Conservation (phyloP, 108 stramenopile genomes). For the Fragilaria crotonensis region DNA sequence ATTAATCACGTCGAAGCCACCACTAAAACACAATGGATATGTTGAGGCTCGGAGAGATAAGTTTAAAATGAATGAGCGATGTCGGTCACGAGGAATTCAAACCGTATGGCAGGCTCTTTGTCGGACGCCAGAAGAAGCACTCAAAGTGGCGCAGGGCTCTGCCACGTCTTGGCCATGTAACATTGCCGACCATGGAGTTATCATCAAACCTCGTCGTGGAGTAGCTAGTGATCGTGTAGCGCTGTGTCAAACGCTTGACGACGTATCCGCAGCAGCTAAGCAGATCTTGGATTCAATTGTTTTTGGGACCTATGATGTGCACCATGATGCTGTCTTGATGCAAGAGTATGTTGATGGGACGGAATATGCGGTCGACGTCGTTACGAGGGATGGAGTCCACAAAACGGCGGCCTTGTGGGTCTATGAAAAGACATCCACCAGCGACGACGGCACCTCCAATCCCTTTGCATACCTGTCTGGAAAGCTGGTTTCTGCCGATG, state of each 20-base stretch:
- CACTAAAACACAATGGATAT: background rate
- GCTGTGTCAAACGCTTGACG: background rate
- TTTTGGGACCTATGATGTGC: background rate
- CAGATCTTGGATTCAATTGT: background rate
- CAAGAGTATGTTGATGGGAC: background rate
- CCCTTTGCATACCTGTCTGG: background rate
- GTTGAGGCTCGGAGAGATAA: background rate
- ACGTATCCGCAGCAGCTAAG: background rate
- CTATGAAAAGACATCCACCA: conserved; percentile 12
- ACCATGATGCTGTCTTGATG: background rate
- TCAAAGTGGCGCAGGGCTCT: background rate
- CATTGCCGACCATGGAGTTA: background rate
- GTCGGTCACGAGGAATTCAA: background rate
- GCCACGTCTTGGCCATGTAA: background rate
- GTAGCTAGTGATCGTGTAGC: background rate
- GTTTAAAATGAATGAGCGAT: background rate
- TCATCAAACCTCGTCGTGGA: background rate
- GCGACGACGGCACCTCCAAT: conserved; percentile 1
- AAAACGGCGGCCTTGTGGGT: background rate
- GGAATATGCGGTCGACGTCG: background rate
- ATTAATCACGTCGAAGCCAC: background rate
- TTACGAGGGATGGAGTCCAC: background rate
- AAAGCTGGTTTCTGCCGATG: background rate
- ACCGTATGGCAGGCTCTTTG: background rate
- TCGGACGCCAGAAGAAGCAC: background rate